A percentile compares a stretch with the other conserved stretches of the same genome.
phyloP scores from a whole-genome alignment of 164 flowering plant genomes.

The Piper betle region DNA sequence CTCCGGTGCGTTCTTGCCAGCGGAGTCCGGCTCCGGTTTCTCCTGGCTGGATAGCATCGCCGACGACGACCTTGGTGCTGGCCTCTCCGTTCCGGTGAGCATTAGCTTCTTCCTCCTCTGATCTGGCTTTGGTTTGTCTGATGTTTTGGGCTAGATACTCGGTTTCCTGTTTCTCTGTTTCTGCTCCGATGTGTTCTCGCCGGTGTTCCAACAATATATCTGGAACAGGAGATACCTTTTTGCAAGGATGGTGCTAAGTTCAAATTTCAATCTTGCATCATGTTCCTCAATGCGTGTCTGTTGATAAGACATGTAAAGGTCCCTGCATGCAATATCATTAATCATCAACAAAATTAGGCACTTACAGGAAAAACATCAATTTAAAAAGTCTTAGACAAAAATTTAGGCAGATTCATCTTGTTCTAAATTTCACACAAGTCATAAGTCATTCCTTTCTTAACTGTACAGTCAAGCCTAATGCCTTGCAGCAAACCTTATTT shows the following conservation, averaged over 20 bases:
- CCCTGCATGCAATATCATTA: slow-evolving; percentile 27
- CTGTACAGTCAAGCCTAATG: too few species aligned
- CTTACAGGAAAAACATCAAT: neutral
- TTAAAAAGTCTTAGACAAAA: neutral
- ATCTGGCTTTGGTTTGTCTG: too few species aligned
- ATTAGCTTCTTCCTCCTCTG: too few species aligned
- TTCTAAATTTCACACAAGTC: neutral
- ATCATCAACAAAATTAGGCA: slow-evolving; percentile 1
- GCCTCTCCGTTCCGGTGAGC: too few species aligned
- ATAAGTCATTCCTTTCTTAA: neutral
- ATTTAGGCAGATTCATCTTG: neutral
- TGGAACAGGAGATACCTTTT: slow-evolving; percentile 54
- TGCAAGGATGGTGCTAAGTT: slow-evolving; percentile 54
- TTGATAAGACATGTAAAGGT: slow-evolving; percentile 47
- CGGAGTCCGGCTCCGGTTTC: too few species aligned
- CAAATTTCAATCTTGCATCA: slow-evolving; percentile 83
- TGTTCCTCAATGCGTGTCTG: slow-evolving; percentile 56
- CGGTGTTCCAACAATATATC: slow-evolving; percentile 11
- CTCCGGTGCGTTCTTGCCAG: too few species aligned
- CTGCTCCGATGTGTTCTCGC: too few species aligned
- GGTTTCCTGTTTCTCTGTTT: too few species aligned
- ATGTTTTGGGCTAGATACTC: too few species aligned
- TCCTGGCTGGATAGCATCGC: too few species aligned
- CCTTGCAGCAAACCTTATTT: slow-evolving; percentile 44
- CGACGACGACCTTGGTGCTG: too few species aligned